phyloP scores from a whole-genome alignment of 768 basidiomycete species.

The Pleurotus tuber-regium region DNA sequence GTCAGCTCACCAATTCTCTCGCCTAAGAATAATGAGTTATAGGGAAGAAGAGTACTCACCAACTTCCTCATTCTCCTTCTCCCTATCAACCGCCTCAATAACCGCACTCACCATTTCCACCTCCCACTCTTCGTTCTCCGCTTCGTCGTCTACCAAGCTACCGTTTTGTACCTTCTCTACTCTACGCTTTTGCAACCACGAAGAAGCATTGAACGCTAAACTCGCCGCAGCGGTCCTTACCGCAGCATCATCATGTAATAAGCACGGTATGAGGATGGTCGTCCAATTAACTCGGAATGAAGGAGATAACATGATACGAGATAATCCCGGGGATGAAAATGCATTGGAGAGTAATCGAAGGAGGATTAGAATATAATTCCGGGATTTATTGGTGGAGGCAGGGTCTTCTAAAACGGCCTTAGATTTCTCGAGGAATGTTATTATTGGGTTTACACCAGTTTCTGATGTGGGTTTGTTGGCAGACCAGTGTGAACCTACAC shows the following conservation, averaged over 20 bases:
- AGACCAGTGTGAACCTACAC: conserved; percentile 49
- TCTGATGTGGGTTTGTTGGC: conserved; percentile 26
- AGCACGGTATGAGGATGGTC: conserved; percentile 56
- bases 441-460: conserved; percentile 35
- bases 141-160: conserved; percentile 30
- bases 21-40: not conserved
- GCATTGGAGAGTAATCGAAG: conserved; percentile 70
- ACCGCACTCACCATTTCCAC: conserved; percentile 81
- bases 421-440: conserved; percentile 41
- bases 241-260: conserved; percentile 64
- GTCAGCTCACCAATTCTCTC: conserved; percentile 6
- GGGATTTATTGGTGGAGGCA: conserved; percentile 21
- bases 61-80: conserved; percentile 75
- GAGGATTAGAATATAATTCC: conserved; percentile 62
- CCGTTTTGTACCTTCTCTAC: conserved; percentile 39
- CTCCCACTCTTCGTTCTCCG: conserved; percentile 79
- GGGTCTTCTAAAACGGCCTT: conserved; percentile 10
- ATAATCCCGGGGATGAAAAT: conserved; percentile 52
- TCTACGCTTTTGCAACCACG: conserved; percentile 60
- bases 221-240: conserved; percentile 83
- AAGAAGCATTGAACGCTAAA: conserved; percentile 73
- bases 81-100: conserved; percentile 73
- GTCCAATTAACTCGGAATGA: conserved; percentile 37
- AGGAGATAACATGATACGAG: conserved; percentile 30
- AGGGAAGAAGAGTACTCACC: conserved; percentile 45